phyloP scores from a whole-genome alignment of 129 eudicot species.

The Lonicera japonica region DNA sequence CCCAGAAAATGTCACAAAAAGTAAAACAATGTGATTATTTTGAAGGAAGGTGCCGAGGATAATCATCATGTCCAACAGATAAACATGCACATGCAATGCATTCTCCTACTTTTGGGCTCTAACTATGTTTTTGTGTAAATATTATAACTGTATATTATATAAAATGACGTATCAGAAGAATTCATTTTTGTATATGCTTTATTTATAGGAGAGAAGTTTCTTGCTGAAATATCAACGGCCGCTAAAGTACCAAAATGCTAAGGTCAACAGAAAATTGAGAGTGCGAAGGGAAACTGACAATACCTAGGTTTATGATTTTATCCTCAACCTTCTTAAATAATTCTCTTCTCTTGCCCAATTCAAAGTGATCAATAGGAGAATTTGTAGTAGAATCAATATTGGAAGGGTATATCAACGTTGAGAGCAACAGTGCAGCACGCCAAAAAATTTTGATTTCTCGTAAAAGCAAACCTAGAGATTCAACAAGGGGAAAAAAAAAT shows the following conservation, averaged over 20 bases:
- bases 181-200: no score
- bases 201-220: no score
- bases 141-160: no score
- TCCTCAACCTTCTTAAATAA: conserved; percentile 41
- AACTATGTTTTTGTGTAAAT: no score
- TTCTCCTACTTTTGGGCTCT: no score
- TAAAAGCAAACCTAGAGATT: conserved; percentile 50
- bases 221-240: no score
- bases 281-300: neutral
- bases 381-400: conserved; percentile 10
- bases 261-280: neutral
- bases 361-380: conserved; percentile 17
- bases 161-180: no score
- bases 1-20: no score
- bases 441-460: conserved; percentile 83
- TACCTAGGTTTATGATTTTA: conserved; percentile 45
- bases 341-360: conserved; percentile 39
- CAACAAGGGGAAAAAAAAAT: neutral
- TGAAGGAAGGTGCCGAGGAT: no score
- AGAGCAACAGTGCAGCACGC: conserved; percentile 58
- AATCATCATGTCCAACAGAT: no score
- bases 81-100: no score
- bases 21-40: no score
- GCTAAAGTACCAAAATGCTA: neutral
- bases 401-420: conserved; percentile 37